Evolutionary conservation across 148 eudicot genomes (phyloP).

Genomic region (Rhododendron kiyosumense): DNA sequence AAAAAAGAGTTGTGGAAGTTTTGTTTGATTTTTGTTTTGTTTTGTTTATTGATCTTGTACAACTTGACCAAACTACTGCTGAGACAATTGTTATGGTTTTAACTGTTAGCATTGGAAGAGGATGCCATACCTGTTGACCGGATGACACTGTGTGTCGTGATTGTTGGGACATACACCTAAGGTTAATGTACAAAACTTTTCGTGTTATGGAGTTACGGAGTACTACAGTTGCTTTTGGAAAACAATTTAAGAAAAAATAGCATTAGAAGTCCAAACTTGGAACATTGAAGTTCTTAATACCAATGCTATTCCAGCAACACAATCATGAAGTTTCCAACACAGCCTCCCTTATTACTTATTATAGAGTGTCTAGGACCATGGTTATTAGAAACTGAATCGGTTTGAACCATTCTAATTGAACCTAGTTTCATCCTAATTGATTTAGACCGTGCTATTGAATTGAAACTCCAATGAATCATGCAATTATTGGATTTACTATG

Average conservation of each 20-base stretch:
- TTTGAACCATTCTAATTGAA: not conserved
- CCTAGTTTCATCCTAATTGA: not conserved
- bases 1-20: not conserved
- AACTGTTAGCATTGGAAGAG: not conserved
- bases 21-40: not conserved
- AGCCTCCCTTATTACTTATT: not conserved
- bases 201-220: not conserved
- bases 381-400: too few species aligned
- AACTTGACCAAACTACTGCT: not conserved
- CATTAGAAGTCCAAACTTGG: not conserved
- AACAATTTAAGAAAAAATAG: not conserved
- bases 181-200: not conserved
- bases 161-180: too few species aligned
- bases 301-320: too few species aligned
- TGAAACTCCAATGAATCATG: not conserved
- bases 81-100: not conserved
- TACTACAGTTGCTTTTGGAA: not conserved
- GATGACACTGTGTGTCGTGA: not conserved
- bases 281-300: not conserved
- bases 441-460: not conserved
- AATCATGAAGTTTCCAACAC: too few species aligned
- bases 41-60: not conserved
- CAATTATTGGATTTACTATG: not conserved
- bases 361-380: too few species aligned
- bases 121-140: not conserved